Conservation (phyloP, 257 asterid genomes). For the Datura wrightii region DNA sequence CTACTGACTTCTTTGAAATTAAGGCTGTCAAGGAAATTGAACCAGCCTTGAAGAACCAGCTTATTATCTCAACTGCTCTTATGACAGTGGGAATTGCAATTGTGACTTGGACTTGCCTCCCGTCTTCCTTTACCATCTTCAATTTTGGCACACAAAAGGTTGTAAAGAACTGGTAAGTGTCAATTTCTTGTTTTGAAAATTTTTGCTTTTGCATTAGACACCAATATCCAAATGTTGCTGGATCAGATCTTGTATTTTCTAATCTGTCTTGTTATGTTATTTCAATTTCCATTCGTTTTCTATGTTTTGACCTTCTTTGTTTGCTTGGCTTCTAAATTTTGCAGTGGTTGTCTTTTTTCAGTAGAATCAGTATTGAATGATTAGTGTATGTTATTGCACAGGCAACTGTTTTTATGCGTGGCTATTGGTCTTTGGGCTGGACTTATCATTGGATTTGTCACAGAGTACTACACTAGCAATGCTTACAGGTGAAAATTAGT, state of each 20-base stretch:
- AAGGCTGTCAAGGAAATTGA: conserved; percentile 28
- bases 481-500: conserved; percentile 60
- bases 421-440: conserved; percentile 79
- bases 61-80: conserved; percentile 77
- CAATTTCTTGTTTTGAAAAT: not conserved
- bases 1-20: conserved; percentile 22
- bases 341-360: conserved; percentile 9
- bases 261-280: not conserved
- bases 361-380: not conserved
- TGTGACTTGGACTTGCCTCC: conserved; percentile 78
- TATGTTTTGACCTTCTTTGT: conserved; percentile 16
- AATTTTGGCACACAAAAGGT: conserved; percentile 77
- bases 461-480: conserved; percentile 24
- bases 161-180: conserved; percentile 60
- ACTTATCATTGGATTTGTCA: conserved; percentile 29
- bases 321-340: conserved; percentile 4
- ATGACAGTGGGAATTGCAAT: conserved; percentile 81
- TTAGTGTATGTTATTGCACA: conserved; percentile 38
- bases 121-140: conserved; percentile 78
- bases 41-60: conserved; percentile 67
- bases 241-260: conserved; percentile 3
- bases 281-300: conserved; percentile 10
- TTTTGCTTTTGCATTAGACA: not conserved
- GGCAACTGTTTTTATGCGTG: conserved; percentile 85
- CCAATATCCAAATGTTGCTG: conserved; percentile 7